These are phyloP conservation scores for Globisporangium spiculum DNA, from an alignment of 352 stramenopile species.

Conservation along the genomic window DNA sequence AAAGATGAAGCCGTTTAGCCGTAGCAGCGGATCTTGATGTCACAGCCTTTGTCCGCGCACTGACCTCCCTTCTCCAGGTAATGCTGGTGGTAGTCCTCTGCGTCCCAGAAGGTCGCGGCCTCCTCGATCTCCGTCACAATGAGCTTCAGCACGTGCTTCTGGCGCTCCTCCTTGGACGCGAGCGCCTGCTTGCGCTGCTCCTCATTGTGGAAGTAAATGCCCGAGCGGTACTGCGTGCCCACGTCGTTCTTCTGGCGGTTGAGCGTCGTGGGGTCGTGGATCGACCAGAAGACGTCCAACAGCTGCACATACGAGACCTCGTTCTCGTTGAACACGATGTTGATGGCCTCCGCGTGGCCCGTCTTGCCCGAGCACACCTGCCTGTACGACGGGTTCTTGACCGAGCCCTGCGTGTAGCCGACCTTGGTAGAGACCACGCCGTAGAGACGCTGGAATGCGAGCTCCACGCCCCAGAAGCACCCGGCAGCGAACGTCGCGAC, in stretches of 20 bases:
- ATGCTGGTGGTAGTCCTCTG: constrained; percentile 95
- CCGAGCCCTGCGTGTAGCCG: constrained; percentile 73
- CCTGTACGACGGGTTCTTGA: constrained; percentile 92
- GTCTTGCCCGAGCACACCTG: constrained; percentile 92
- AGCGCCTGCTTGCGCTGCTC: constrained; percentile 79
- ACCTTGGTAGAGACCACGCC: constrained; percentile 92
- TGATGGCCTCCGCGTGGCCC: constrained; percentile 93
- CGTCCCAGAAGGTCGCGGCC: constrained; percentile 87
- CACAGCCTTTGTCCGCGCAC: constrained; percentile 90
- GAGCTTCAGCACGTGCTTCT: constrained; percentile 58
- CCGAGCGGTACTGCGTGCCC: constrained; percentile 95
- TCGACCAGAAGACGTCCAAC: constrained; percentile 75
- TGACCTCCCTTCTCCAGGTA: constrained; percentile 96
- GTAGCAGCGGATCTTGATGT: constrained; percentile 89
- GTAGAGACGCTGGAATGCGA: constrained; percentile 93
- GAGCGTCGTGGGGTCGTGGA: constrained; percentile 92
- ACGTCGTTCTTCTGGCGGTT: constrained; percentile 87
- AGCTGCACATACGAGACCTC: constrained; percentile 83
- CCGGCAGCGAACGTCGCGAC: constrained; percentile 95
- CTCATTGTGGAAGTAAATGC: constrained; percentile 92
- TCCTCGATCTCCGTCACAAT: constrained; percentile 92
- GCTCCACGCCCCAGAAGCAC: constrained; percentile 98
- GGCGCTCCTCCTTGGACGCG: constrained; percentile 58
- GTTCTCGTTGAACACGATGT: constrained; percentile 89
- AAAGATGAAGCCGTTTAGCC: neutral